A percentile compares a stretch with the other conserved stretches of the same genome.
phyloP scores from a whole-genome alignment of 108 stramenopile genomes.

The Bacterosira constricta region DNA sequence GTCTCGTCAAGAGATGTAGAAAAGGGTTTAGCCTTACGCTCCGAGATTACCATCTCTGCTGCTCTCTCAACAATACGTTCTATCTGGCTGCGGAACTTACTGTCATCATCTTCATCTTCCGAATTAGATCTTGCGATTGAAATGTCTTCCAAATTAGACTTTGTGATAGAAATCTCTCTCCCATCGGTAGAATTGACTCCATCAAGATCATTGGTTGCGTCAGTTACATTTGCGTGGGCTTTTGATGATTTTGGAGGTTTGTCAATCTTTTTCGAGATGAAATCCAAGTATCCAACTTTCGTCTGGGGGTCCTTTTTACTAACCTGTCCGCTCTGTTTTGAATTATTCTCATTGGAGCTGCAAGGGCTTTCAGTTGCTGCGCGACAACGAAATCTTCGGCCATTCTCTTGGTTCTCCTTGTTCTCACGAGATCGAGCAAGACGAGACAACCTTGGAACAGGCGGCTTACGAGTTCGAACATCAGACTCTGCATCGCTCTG shows the following conservation, averaged over 20 bases:
- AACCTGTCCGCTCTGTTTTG: slow-evolving; percentile 1
- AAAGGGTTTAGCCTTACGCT: neutral
- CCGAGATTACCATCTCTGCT: slow-evolving; percentile 26
- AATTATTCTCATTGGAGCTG: neutral
- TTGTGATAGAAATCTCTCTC: no score
- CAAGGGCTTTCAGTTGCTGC: neutral
- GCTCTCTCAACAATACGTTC: slow-evolving; percentile 33
- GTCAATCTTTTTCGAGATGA: slow-evolving; percentile 22
- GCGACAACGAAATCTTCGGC: neutral
- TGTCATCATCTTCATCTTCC: slow-evolving; percentile 19
- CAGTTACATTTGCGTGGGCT: neutral
- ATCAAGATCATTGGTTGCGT: neutral
- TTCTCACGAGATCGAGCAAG: slow-evolving; percentile 12
- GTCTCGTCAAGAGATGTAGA: neutral
- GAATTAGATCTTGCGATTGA: neutral
- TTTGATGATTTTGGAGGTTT: neutral
- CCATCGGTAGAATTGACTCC: no score
- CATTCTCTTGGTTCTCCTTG: neutral
- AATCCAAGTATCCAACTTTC: slow-evolving; percentile 18
- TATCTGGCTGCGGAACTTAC: slow-evolving; percentile 15
- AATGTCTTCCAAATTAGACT: neutral
- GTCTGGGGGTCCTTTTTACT: neutral
- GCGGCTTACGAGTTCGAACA: slow-evolving; percentile 17
- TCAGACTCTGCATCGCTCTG: neutral
- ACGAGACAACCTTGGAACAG: slow-evolving; percentile 21